Base-by-base conservation (phyloP, 1,139 yeast species). In the Fermentozyma sake region DNA sequence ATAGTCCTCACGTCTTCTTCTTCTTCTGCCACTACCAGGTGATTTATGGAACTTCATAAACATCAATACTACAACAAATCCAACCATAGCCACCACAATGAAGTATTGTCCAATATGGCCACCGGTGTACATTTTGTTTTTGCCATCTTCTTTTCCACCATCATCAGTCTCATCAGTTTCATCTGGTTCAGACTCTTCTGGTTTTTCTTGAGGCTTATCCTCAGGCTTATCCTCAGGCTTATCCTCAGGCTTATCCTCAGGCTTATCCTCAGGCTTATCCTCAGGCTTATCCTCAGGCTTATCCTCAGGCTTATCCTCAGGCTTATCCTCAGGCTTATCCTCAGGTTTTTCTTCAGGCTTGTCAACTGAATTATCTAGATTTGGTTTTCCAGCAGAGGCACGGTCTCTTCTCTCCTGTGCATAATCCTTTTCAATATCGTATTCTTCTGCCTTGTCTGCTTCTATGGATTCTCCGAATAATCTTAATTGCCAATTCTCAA, bases 401-500 rank as follows among this genome's bases (percentile, higher is more conserved):
- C 47, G 47, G 8, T 54, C 62, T 34, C 68, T 52, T 43, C 72
- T 54, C 6, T 52, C 53, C 9, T 50, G 45, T 6, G 70, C 70
- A 39, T 68, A 67, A 41, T 67, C 71, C 27, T 48, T 55, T 16
- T 50, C 54, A 23, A 68, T 50, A 29, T 67, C 66, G 36, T 44
- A 66, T 20, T 55, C 55, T 35, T 66, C 72, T 1, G 84, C 87
- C 48, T 74, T 72, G 2, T 65, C 51, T 2, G 78, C 72, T 51
- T 84, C 87, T 22, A 63, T 66, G 10, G 79, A 62, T 50, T 80
- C 94, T 12, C 98, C 98, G 66, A 85, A 93, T 7, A 89, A 59
- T 30, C 78, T 72, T 47, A 91, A 54, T 49, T 79, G 80, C 94
- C 96, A 91, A 42, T 72, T 67, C 22, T 67, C 55, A 26, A 91